Percentiles rank a stretch among this genome's conserved stretches.
Conservation (phyloP, 1,139 yeast species). For the Kodamaea suecica region DNA sequence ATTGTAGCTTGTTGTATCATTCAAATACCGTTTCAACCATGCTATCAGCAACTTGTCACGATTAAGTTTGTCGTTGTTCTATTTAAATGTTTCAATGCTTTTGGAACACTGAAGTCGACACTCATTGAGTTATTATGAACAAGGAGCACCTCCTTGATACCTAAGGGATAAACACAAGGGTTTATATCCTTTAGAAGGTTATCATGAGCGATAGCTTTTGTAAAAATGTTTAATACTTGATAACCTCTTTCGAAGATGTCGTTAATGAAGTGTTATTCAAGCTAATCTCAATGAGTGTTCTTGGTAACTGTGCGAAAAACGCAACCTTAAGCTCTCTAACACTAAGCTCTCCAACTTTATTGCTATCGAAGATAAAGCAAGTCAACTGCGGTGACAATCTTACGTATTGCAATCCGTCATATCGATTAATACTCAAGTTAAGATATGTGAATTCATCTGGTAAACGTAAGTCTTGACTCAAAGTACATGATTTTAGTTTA, state of each 20-base stretch:
- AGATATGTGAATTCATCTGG: constrained; percentile 11
- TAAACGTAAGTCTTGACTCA: constrained; percentile 5
- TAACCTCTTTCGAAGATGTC: background rate
- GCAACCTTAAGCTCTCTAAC: constrained; percentile 4
- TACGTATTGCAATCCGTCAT: constrained; percentile 10
- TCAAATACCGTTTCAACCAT: no score
- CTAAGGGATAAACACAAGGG: no score
- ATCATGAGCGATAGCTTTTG: no score
- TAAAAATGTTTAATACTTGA: background rate
- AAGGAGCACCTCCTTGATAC: no score
- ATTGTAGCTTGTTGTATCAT: no score
- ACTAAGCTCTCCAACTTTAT: constrained; percentile 8
- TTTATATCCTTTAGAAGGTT: no score
- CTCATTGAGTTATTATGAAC: no score
- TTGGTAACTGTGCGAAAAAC: constrained; percentile 10
- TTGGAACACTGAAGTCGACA: no score
- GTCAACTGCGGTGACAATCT: constrained; percentile 11
- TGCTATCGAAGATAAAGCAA: constrained; percentile 11
- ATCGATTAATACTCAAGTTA: constrained; percentile 16
- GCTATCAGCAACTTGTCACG: no score
- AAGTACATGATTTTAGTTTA: constrained; percentile 13
- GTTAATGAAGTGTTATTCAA: constrained; percentile 9
- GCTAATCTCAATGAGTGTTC: constrained; percentile 8
- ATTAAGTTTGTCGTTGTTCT: no score
- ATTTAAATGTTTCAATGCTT: no score